Conservation (phyloP, 208 protist genomes). For the Strigomonas culicis region DNA sequence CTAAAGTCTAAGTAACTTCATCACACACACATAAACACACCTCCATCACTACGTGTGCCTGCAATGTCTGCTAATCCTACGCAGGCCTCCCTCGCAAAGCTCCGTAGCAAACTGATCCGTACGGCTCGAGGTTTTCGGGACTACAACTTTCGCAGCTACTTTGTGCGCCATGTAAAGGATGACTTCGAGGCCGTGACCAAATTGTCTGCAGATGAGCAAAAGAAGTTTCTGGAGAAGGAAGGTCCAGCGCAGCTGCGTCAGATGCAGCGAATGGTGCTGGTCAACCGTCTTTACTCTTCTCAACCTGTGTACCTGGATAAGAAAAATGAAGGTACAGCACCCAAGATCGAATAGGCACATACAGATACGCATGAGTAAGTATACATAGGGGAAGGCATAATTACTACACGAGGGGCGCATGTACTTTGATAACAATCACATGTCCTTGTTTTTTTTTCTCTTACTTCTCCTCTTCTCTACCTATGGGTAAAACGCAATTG, state of each 20-base stretch:
- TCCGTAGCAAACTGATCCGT: conserved; percentile 50
- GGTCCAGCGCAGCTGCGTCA: conserved; percentile 57
- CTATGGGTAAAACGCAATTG: background rate
- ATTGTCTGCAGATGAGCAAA: conserved; percentile 47
- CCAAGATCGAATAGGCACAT: conserved; percentile 11
- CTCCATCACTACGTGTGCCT: no score
- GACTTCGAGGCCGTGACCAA: conserved; percentile 51
- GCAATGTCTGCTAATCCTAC: conserved; percentile 22
- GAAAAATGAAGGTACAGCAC: background rate
- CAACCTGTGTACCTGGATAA: conserved; percentile 69
- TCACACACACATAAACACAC: background rate
- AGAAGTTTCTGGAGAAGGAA: conserved; percentile 44
- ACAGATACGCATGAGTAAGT: background rate
- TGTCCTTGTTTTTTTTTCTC: background rate
- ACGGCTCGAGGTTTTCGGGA: conserved; percentile 68
- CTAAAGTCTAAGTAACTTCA: conserved; percentile 11
- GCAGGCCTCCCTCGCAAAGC: conserved; percentile 25
- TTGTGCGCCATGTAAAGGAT: conserved; percentile 77
- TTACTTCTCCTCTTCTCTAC: background rate
- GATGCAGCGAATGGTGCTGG: conserved; percentile 83
- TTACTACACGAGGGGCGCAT: no score
- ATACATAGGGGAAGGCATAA: background rate
- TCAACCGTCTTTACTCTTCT: conserved; percentile 75
- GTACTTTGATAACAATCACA: no score
- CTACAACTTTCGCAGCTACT: conserved; percentile 90